Conservation (phyloP, 2,329 filamentous ascomycete species). For the Fusarium sp. region DNA sequence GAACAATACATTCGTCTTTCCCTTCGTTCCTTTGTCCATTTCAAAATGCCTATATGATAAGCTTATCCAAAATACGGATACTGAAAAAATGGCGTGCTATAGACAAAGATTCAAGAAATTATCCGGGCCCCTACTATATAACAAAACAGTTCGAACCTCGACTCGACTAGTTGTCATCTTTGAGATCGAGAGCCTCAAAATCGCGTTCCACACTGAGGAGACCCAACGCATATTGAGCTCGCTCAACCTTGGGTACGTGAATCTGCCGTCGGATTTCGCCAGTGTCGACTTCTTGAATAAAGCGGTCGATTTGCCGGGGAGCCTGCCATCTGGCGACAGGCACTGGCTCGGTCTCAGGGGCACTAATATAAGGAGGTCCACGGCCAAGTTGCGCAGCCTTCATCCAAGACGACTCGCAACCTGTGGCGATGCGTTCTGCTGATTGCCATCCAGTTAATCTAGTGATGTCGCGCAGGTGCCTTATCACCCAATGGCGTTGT, state of each 20-base stretch:
- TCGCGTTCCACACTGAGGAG: constrained; percentile 83
- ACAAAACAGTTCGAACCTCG: neutral
- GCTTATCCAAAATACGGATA: constrained; percentile 2
- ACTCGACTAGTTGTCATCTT: constrained; percentile 50
- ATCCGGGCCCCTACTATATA: neutral
- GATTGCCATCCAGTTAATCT: constrained; percentile 89
- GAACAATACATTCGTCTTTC: neutral
- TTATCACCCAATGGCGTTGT: constrained; percentile 83
- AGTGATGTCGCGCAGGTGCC: constrained; percentile 78
- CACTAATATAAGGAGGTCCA: constrained; percentile 77
- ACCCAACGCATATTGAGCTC: constrained; percentile 81
- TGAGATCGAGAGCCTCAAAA: constrained; percentile 71
- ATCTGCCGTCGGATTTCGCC: constrained; percentile 59
- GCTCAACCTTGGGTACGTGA: constrained; percentile 71
- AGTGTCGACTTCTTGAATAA: constrained; percentile 60
- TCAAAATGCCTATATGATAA: neutral
- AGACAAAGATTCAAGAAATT: neutral
- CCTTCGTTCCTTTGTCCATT: neutral
- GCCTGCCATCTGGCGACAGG: constrained; percentile 61
- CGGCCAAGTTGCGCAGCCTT: constrained; percentile 78
- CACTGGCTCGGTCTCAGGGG: constrained; percentile 52
- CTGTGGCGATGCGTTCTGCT: constrained; percentile 81
- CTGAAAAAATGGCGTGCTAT: neutral
- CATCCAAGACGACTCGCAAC: constrained; percentile 87
- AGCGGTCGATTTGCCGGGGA: constrained; percentile 63